Conservation (phyloP, 2,329 filamentous ascomycete genomes). For the Stemphylium lycopersici region DNA sequence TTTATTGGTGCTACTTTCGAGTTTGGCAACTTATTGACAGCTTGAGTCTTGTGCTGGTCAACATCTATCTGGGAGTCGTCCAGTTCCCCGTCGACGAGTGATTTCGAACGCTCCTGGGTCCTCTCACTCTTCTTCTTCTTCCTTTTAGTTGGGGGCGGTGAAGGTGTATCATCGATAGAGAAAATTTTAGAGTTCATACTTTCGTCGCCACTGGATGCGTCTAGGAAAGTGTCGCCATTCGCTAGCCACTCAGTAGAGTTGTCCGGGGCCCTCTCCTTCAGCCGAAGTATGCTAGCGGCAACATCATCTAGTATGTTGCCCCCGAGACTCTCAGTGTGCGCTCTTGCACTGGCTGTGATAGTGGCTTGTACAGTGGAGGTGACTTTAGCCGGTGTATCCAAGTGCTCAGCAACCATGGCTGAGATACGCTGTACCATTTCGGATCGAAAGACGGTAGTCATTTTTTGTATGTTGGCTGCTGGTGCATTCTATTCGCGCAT, state of each 20-base stretch:
- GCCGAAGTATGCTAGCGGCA: not conserved
- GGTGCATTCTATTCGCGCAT: constrained; percentile 28
- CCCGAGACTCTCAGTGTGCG: constrained; percentile 15
- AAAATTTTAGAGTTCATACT: not conserved
- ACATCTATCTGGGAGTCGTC: not conserved
- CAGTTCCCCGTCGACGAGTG: not conserved
- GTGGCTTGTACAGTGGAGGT: constrained; percentile 17
- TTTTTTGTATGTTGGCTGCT: constrained; percentile 20
- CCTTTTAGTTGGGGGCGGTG: not conserved
- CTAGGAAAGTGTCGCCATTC: not conserved
- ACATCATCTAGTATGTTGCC: constrained; percentile 7
- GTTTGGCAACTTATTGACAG: not conserved
- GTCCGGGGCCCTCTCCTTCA: not conserved
- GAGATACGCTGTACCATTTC: constrained; percentile 29
- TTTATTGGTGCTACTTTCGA: not conserved
- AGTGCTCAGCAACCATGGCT: constrained; percentile 26
- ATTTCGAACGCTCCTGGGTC: not conserved
- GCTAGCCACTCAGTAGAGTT: constrained; percentile 7
- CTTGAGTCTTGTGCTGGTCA: not conserved
- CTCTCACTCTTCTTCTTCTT: not conserved
- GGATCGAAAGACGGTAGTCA: constrained; percentile 17
- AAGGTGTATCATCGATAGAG: not conserved
- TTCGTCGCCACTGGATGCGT: not conserved
- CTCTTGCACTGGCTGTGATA: constrained; percentile 10
- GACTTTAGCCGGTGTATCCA: constrained; percentile 24